Evolutionary conservation across 345 rosid species (phyloP).

Genomic region (Euphorbia peplus): DNA sequence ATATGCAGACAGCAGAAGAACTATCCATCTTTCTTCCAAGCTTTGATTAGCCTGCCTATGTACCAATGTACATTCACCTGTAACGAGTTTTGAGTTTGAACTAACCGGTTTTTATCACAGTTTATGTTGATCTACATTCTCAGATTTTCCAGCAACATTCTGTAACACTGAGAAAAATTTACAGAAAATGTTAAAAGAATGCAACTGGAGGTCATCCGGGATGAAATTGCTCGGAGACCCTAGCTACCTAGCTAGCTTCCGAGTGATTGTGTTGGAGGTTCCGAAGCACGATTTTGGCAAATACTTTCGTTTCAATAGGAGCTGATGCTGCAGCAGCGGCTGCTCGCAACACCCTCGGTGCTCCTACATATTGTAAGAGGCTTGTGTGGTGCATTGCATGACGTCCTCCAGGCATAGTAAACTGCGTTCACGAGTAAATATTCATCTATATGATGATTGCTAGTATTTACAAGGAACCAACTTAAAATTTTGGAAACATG

Average conservation of each 20-base stretch:
- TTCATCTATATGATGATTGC: not conserved
- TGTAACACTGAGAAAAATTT: not conserved
- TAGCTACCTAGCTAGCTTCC: constrained; percentile 7
- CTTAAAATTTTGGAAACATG: not conserved
- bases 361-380: constrained; percentile 36
- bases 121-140: not conserved
- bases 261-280: constrained; percentile 31
- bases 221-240: not conserved
- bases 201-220: not conserved
- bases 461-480: not conserved
- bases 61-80: not conserved
- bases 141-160: not conserved
- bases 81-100: not conserved
- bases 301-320: constrained; percentile 34
- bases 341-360: constrained; percentile 28
- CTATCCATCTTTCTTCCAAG: not conserved
- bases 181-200: not conserved
- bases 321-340: constrained; percentile 34
- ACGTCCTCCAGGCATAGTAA: constrained; percentile 42
- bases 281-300: constrained; percentile 35
- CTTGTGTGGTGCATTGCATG: constrained; percentile 31
- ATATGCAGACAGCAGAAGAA: not conserved
- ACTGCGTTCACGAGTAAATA: constrained; percentile 16
- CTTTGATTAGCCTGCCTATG: not conserved
- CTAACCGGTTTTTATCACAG: constrained; percentile 1